Conservation (phyloP, 768 basidiomycete species). For the Hortiboletus campestris region DNA sequence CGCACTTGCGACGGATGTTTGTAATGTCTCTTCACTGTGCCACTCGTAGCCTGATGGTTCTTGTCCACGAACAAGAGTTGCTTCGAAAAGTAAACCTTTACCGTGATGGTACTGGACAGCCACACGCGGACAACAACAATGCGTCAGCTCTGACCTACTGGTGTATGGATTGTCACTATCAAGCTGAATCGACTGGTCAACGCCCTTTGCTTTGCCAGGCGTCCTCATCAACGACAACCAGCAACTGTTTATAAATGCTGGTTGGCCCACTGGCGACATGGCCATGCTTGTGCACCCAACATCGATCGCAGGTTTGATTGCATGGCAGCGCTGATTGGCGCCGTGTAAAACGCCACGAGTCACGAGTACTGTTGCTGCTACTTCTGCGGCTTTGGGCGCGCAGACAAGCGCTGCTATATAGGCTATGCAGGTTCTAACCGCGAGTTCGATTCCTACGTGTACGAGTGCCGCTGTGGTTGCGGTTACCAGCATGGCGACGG, state of each 20-base stretch:
- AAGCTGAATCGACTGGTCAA: not conserved
- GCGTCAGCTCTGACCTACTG: constrained; percentile 24
- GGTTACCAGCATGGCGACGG: constrained; percentile 17
- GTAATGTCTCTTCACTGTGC: not conserved
- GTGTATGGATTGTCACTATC: constrained; percentile 1
- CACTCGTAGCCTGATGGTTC: constrained; percentile 11
- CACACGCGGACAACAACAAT: constrained; percentile 21
- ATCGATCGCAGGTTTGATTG: not conserved
- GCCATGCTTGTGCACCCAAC: constrained; percentile 6
- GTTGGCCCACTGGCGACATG: constrained; percentile 20
- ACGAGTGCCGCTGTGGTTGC: constrained; percentile 1
- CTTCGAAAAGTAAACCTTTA: constrained; percentile 29
- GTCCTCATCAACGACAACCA: constrained; percentile 26
- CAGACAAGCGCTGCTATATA: not conserved
- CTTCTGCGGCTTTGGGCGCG: not conserved
- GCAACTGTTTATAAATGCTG: constrained; percentile 11
- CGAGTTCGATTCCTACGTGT: constrained; percentile 3
- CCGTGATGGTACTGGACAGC: constrained; percentile 27
- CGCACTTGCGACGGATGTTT: constrained; percentile 25
- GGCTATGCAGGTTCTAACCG: not conserved
- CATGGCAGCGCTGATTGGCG: too few relatives aligned
- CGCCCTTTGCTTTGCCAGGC: constrained; percentile 15
- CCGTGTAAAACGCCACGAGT: not conserved
- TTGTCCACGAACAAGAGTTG: constrained; percentile 22
- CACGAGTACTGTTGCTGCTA: not conserved